These are phyloP conservation scores for Fusarium redolens DNA, from an alignment of 2,329 filamentous ascomycete species.

Conservation along the genomic window DNA sequence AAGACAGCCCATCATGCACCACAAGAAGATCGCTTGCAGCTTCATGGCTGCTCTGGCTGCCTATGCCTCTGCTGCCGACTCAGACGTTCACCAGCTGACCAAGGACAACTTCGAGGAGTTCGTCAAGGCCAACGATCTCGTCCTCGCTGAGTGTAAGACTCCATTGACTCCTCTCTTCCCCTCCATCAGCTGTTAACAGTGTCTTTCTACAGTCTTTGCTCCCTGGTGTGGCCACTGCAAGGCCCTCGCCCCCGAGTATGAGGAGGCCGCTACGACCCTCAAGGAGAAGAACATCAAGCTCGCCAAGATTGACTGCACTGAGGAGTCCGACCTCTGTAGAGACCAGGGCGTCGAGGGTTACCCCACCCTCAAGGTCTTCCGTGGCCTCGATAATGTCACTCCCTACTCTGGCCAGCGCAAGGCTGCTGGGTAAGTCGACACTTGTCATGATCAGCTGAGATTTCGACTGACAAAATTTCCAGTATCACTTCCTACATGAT, in stretches of 20 bases:
- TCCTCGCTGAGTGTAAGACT: slow-evolving; percentile 91
- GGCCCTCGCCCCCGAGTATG: slow-evolving; percentile 92
- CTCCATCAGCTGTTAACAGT: slow-evolving; percentile 51
- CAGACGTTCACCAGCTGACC: slow-evolving; percentile 87
- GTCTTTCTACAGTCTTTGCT: slow-evolving; percentile 76
- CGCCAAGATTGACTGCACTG: slow-evolving; percentile 94
- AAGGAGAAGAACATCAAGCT: slow-evolving; percentile 90
- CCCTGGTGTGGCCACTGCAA: slow-evolving; percentile 99
- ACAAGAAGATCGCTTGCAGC: slow-evolving; percentile 64
- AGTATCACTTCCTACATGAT: slow-evolving; percentile 90
- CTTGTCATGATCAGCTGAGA: neutral
- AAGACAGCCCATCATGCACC: slow-evolving; percentile 56
- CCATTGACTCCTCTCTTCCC: neutral
- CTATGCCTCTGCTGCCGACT: slow-evolving; percentile 71
- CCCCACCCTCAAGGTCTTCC: slow-evolving; percentile 99
- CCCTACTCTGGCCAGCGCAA: slow-evolving; percentile 93
- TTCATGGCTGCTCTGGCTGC: slow-evolving; percentile 66
- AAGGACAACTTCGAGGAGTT: slow-evolving; percentile 89
- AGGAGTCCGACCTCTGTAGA: slow-evolving; percentile 91
- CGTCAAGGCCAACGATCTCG: slow-evolving; percentile 85
- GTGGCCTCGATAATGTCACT: slow-evolving; percentile 81
- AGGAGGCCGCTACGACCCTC: slow-evolving; percentile 83
- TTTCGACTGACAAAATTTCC: slow-evolving; percentile 35
- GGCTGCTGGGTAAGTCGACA: slow-evolving; percentile 72
- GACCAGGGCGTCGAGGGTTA: slow-evolving; percentile 94